These are phyloP conservation scores for Urostyla sp. DNA, from an alignment of 73 alveolate species.

Conservation along the genomic window DNA sequence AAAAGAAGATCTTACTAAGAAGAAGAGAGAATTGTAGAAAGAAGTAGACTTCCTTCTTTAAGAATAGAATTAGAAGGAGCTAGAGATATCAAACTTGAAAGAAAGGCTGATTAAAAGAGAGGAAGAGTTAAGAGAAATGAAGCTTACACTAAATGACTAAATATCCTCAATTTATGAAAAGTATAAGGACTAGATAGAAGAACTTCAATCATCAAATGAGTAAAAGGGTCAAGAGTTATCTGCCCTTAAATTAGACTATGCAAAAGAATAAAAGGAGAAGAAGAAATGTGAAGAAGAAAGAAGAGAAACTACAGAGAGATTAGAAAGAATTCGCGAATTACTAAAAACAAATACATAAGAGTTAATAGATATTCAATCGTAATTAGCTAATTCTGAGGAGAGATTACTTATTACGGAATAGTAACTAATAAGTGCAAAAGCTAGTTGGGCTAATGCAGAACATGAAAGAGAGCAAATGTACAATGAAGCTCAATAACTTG, in stretches of 20 bases:
- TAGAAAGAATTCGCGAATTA: constrained; percentile 39
- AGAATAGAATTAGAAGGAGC: constrained; percentile 20
- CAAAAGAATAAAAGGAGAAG: neutral
- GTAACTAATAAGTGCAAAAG: constrained; percentile 40
- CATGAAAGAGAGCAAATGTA: constrained; percentile 37
- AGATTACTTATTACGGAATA: constrained; percentile 26
- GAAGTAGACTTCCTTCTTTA: constrained; percentile 27
- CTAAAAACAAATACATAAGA: constrained; percentile 37
- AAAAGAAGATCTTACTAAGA: constrained; percentile 3
- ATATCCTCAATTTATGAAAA: constrained; percentile 7
- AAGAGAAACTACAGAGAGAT: constrained; percentile 27
- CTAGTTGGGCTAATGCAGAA: constrained; percentile 48
- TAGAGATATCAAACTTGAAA: constrained; percentile 10
- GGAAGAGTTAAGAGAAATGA: constrained; percentile 46
- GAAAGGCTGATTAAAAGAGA: constrained; percentile 45
- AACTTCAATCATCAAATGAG: neutral
- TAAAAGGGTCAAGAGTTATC: neutral
- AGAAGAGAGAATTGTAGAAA: constrained; percentile 29
- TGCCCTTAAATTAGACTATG: neutral
- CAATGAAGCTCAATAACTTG: constrained; percentile 11
- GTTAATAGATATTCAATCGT: constrained; percentile 35
- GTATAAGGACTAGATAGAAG: constrained; percentile 17
- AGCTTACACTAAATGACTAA: constrained; percentile 10
- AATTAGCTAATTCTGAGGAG: constrained; percentile 44
- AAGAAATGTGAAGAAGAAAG: constrained; percentile 4